Evolutionary conservation across 2,329 filamentous ascomycete genomes (phyloP).

Genomic region (Sordariomycetes sp.): DNA sequence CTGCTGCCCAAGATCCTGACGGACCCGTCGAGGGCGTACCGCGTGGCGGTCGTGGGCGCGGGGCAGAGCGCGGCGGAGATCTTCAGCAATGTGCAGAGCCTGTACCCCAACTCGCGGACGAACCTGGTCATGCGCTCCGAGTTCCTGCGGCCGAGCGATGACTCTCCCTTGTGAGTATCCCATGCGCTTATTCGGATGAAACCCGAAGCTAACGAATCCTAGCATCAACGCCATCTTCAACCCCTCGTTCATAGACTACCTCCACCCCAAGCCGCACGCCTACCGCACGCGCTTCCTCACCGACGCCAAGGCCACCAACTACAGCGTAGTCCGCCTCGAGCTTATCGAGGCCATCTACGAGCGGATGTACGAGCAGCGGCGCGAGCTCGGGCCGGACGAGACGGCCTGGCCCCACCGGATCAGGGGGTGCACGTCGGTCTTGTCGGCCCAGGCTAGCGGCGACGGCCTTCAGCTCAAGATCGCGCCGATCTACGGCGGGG

Average conservation of each 20-base stretch:
- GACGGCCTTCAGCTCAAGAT: conserved; percentile 47
- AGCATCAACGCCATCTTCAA: conserved; percentile 97
- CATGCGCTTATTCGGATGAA: neutral
- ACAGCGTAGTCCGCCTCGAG: conserved; percentile 84
- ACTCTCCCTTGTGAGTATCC: conserved; percentile 77
- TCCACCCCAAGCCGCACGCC: conserved; percentile 57
- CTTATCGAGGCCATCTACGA: conserved; percentile 85
- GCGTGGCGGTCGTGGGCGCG: conserved; percentile 75
- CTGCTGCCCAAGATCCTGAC: conserved; percentile 48
- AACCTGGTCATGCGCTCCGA: conserved; percentile 71
- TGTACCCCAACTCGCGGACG: conserved; percentile 75
- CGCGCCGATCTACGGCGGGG: conserved; percentile 27
- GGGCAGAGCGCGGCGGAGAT: conserved; percentile 95
- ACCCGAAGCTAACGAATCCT: conserved; percentile 16
- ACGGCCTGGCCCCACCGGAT: conserved; percentile 75
- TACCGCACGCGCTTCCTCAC: conserved; percentile 50
- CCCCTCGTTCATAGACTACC: conserved; percentile 67
- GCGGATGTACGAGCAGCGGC: conserved; percentile 74
- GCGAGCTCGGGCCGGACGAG: conserved; percentile 58
- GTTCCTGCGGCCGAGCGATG: conserved; percentile 82
- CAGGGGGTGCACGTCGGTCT: conserved; percentile 56
- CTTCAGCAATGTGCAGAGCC: conserved; percentile 73
- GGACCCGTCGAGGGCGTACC: conserved; percentile 40
- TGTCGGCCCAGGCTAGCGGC: conserved; percentile 40
- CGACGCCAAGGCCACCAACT: conserved; percentile 79